phyloP scores from a whole-genome alignment of 768 basidiomycete species.

The Leccinum arenicola region DNA sequence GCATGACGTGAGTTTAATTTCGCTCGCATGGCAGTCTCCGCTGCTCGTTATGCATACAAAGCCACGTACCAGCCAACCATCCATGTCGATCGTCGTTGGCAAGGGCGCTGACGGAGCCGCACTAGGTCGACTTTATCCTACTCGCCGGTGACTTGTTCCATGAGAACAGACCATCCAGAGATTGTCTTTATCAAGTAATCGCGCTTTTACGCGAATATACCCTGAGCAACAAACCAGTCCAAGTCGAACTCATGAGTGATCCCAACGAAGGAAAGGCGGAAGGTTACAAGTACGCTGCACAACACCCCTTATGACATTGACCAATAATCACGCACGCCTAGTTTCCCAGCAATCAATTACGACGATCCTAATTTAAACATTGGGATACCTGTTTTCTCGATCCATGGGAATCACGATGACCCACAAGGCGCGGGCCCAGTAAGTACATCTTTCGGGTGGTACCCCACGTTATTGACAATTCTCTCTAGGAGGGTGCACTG shows the following conservation, averaged over 20 bases:
- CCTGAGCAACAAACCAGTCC: conserved; percentile 83
- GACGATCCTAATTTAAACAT: conserved; percentile 96
- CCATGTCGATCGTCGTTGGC: background rate
- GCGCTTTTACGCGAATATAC: conserved; percentile 90
- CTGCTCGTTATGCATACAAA: background rate
- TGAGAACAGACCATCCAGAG: conserved; percentile 92
- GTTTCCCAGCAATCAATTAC: conserved; percentile 96
- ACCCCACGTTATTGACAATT: background rate
- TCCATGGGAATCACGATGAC: conserved; percentile 99
- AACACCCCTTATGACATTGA: background rate
- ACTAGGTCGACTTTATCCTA: conserved; percentile 91
- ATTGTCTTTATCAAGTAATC: conserved; percentile 85
- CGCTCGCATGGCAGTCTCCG: background rate
- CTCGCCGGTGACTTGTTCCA: conserved; percentile 97
- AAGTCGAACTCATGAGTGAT: conserved; percentile 89
- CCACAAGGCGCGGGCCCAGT: conserved; percentile 95
- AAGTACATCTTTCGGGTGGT: conserved; percentile 27
- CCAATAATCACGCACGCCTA: conserved; percentile 30
- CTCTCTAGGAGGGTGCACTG: conserved; percentile 83
- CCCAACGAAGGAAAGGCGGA: conserved; percentile 86
- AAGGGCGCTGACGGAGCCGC: conserved; percentile 2
- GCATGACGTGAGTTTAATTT: conserved; percentile 60
- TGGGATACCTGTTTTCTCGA: conserved; percentile 96
- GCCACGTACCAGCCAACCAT: background rate
- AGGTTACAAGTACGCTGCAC: conserved; percentile 67